A percentile compares a stretch with the other conserved stretches of the same genome.
Evolutionary conservation across 139 green algal species (phyloP).

Genomic region (Trebouxia sp.): DNA sequence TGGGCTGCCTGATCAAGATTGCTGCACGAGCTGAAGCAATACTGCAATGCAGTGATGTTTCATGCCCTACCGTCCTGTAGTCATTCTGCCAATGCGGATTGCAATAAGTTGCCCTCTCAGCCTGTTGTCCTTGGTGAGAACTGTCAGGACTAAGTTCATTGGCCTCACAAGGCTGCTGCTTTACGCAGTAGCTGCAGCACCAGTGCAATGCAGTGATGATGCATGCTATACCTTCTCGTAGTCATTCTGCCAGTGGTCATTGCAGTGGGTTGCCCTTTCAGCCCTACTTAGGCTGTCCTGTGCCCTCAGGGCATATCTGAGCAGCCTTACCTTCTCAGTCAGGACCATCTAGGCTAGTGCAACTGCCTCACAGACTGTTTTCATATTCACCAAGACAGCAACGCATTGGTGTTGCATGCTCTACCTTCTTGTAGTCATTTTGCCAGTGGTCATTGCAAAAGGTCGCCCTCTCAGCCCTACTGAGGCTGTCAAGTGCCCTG

Average conservation of each 20-base stretch:
- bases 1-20: background rate
- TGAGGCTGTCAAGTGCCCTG: slow-evolving; percentile 62
- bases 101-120: slow-evolving; percentile 66
- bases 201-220: background rate
- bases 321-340: slow-evolving; percentile 79
- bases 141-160: too few relatives aligned
- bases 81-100: slow-evolving; percentile 72
- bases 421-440: slow-evolving; percentile 45
- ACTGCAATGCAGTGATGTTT: background rate
- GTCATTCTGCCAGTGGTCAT: slow-evolving; percentile 70
- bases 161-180: too few relatives aligned
- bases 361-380: slow-evolving; percentile 86
- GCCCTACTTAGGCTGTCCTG: slow-evolving; percentile 48
- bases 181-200: background rate
- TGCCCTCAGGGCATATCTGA: slow-evolving; percentile 11
- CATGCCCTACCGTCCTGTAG: slow-evolving; percentile 40
- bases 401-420: too few relatives aligned
- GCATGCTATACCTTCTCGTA: slow-evolving; percentile 48
- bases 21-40: background rate
- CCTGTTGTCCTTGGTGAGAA: too few relatives aligned
- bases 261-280: slow-evolving; percentile 72
- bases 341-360: slow-evolving; percentile 88
- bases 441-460: slow-evolving; percentile 81
- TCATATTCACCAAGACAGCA: too few relatives aligned
- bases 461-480: slow-evolving; percentile 52